These are phyloP conservation scores for Penicillium lividum DNA, from an alignment of 495 filamentous ascomycete genomes.

Conservation along the genomic window DNA sequence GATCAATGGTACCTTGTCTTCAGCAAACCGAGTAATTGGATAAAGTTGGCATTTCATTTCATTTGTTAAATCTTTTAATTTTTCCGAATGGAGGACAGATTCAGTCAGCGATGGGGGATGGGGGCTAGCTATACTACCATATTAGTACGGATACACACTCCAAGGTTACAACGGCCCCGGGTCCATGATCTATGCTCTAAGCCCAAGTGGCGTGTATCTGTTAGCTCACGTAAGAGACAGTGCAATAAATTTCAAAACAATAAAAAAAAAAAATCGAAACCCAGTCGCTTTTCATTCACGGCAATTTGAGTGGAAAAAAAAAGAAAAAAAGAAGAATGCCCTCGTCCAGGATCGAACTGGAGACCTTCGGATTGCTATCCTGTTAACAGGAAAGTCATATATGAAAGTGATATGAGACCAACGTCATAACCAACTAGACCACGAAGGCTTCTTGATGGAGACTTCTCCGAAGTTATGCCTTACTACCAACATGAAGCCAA, in stretches of 20 bases:
- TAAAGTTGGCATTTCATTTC: too few relatives aligned
- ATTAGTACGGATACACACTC: too few relatives aligned
- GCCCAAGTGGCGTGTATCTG: too few relatives aligned
- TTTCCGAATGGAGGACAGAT: too few relatives aligned
- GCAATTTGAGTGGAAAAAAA: slow-evolving; percentile 1
- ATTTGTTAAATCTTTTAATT: too few relatives aligned
- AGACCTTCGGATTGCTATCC: slow-evolving; percentile 26
- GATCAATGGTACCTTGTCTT: too few relatives aligned
- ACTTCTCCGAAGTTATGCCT: neutral
- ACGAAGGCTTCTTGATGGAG: slow-evolving; percentile 16
- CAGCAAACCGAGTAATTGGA: too few relatives aligned
- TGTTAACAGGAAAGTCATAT: slow-evolving; percentile 28
- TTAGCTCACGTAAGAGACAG: too few relatives aligned
- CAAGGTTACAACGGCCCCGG: too few relatives aligned
- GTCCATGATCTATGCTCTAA: too few relatives aligned
- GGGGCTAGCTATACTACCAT: too few relatives aligned
- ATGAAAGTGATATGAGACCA: slow-evolving; percentile 26
- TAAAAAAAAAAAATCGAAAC: neutral
- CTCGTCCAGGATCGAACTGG: slow-evolving; percentile 30
- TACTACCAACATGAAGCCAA: neutral
- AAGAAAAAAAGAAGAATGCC: slow-evolving; percentile 15
- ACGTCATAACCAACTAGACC: slow-evolving; percentile 31
- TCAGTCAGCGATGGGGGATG: too few relatives aligned
- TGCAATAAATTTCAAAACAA: neutral
- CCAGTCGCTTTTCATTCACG: neutral